Evolutionary conservation across 2,329 filamentous ascomycete species (phyloP).

Genomic region (Diaporthe vaccinii): DNA sequence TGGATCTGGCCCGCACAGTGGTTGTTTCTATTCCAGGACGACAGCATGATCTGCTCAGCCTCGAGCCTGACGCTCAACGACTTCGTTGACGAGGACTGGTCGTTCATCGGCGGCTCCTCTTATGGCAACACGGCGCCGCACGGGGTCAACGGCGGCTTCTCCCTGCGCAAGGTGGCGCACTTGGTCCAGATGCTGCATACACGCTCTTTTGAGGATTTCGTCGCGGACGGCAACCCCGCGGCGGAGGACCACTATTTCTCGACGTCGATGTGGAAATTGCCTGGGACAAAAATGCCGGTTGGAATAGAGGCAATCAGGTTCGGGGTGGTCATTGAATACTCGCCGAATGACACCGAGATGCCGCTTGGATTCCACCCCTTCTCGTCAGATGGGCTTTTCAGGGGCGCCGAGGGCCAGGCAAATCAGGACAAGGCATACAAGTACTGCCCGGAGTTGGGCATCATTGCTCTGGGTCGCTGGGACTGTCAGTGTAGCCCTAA

Average conservation of each 20-base stretch:
- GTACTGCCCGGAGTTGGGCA: conserved; percentile 26
- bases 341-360: conserved; percentile 14
- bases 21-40: conserved; percentile 67
- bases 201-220: conserved; percentile 54
- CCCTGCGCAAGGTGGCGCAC: conserved; percentile 64
- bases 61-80: conserved; percentile 60
- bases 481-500: conserved; percentile 30
- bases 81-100: conserved; percentile 66
- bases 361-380: conserved; percentile 33
- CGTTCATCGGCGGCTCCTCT: conserved; percentile 21
- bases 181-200: conserved; percentile 64
- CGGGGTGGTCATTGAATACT: neutral
- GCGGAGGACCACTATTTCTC: conserved; percentile 69
- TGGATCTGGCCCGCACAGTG: conserved; percentile 64
- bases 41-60: conserved; percentile 69
- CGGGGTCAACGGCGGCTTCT: conserved; percentile 63
- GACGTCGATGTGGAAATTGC: conserved; percentile 64
- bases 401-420: conserved; percentile 21
- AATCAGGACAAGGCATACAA: conserved; percentile 24
- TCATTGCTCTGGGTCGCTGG: conserved; percentile 17
- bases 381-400: conserved; percentile 26
- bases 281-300: conserved; percentile 59
- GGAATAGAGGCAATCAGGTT: conserved; percentile 26
- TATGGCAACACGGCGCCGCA: neutral
- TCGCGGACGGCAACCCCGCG: conserved; percentile 43